These are phyloP conservation scores for Acorus calamus DNA, from an alignment of 106 monocot species.

Conservation along the genomic window DNA sequence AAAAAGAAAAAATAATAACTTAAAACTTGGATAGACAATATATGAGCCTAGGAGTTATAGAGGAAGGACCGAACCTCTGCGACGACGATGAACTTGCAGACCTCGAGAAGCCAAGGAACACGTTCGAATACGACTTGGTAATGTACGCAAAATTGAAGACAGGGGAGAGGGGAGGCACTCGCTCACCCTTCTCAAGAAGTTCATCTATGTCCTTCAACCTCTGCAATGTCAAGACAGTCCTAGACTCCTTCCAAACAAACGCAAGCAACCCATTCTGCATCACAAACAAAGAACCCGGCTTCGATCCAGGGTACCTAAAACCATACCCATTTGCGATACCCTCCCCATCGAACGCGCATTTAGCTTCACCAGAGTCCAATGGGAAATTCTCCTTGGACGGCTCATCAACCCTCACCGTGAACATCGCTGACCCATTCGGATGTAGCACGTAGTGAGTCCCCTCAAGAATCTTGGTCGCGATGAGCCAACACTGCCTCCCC, in stretches of 20 bases:
- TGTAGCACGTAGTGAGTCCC: constrained; percentile 88
- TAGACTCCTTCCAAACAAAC: constrained; percentile 79
- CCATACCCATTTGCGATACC: constrained; percentile 84
- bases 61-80: not conserved
- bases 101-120: constrained; percentile 39
- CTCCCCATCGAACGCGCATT: constrained; percentile 39
- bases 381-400: constrained; percentile 53
- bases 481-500: constrained; percentile 9
- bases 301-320: constrained; percentile 74
- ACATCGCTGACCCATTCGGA: constrained; percentile 91
- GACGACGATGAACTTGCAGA: constrained; percentile 22
- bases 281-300: constrained; percentile 72
- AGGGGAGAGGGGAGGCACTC: constrained; percentile 46
- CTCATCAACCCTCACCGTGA: constrained; percentile 50
- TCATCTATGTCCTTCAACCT: constrained; percentile 52
- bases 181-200: constrained; percentile 60
- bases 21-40: too few relatives aligned
- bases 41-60: too few relatives aligned
- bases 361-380: constrained; percentile 50
- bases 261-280: constrained; percentile 55
- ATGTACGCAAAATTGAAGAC: constrained; percentile 68
- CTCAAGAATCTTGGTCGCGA: constrained; percentile 78
- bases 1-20: too few relatives aligned
- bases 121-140: constrained; percentile 81
- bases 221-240: constrained; percentile 57